A percentile compares a stretch with the other conserved stretches of the same genome.
phyloP scores from a whole-genome alignment of 371 early-diverging fungal genomes.

The Mortierella sp. region DNA sequence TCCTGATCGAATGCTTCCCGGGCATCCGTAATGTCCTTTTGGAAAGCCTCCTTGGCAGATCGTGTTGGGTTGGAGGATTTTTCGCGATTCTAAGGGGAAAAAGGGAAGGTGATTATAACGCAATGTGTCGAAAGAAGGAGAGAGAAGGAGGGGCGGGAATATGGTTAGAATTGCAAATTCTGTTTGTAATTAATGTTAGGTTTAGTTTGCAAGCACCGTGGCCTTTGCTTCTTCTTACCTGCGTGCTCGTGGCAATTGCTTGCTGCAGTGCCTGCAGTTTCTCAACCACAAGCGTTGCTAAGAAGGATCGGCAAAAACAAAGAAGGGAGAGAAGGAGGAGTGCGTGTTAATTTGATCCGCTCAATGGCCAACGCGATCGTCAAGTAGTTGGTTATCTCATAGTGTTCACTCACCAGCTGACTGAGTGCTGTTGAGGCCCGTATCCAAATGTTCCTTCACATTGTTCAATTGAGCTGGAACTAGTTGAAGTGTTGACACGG shows the following conservation, averaged over 20 bases:
- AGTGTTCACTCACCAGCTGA: conserved; percentile 13
- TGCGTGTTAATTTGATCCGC: neutral
- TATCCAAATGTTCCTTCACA: conserved; percentile 22
- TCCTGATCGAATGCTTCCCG: conserved; percentile 58
- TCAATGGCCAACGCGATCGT: too few species aligned
- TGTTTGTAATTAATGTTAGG: neutral
- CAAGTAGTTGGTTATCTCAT: neutral
- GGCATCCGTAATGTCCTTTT: conserved; percentile 41
- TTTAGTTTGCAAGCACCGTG: neutral
- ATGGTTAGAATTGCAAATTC: neutral
- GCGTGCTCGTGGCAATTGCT: conserved; percentile 12
- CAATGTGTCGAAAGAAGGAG: too few species aligned
- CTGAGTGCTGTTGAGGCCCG: conserved; percentile 7
- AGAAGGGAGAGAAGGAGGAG: neutral
- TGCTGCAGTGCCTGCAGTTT: conserved; percentile 30
- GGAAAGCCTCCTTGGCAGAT: conserved; percentile 39
- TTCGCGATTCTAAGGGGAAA: conserved; percentile 1
- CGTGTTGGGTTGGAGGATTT: conserved; percentile 24
- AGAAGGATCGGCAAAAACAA: neutral
- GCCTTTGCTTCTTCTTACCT: conserved; percentile 1
- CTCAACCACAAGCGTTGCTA: conserved; percentile 21
- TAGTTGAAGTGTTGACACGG: conserved; percentile 5
- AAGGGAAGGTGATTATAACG: neutral
- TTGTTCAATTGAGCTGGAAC: conserved; percentile 6
- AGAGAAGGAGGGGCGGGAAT: too few species aligned